These are phyloP conservation scores for Ulota crispa DNA, from an alignment of 225 moss, liverwort and hornwort genomes.

Conservation along the genomic window DNA sequence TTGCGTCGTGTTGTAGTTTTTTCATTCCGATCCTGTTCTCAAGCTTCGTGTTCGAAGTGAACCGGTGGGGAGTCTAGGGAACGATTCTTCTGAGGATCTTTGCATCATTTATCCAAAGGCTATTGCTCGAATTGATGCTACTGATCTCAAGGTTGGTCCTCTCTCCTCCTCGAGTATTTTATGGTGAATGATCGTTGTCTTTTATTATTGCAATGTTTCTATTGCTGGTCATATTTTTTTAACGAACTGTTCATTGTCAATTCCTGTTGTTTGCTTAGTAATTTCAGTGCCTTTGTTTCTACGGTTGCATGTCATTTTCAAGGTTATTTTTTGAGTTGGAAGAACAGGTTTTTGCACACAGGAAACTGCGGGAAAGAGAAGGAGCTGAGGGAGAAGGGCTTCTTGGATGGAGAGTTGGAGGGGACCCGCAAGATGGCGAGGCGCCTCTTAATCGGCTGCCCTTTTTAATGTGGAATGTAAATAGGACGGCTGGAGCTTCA, in stretches of 20 bases:
- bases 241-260: background rate
- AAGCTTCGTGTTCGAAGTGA: constrained; percentile 91
- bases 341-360: constrained; percentile 44
- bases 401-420: constrained; percentile 62
- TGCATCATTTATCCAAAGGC: constrained; percentile 87
- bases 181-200: constrained; percentile 3
- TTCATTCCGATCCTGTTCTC: constrained; percentile 82
- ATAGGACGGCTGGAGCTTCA: constrained; percentile 60
- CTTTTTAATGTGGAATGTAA: constrained; percentile 94
- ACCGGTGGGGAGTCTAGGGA: constrained; percentile 69
- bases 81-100: constrained; percentile 85
- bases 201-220: background rate
- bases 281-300: background rate
- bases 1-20: constrained; percentile 58
- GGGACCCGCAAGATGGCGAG: constrained; percentile 59
- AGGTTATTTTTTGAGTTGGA: constrained; percentile 15
- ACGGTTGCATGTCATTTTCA: background rate
- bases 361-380: constrained; percentile 63
- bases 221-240: constrained; percentile 7
- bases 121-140: constrained; percentile 83
- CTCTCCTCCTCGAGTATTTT: background rate
- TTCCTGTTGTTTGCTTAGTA: background rate
- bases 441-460: constrained; percentile 44
- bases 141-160: constrained; percentile 77
- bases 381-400: constrained; percentile 60